phyloP scores from a whole-genome alignment of 257 asterid species.

The Catharanthus roseus region DNA sequence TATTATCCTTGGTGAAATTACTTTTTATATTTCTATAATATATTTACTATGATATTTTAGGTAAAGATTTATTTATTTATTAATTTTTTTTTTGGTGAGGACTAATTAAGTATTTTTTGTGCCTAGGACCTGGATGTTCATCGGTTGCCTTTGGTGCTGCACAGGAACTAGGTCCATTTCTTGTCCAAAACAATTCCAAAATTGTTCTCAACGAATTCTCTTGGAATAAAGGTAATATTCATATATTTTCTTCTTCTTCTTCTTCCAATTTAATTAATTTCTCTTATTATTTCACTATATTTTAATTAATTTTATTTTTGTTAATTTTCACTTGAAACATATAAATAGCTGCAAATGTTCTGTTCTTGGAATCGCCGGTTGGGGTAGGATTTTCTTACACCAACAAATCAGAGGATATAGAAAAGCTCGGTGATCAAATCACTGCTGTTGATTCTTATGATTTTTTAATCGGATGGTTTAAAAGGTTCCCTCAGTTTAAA shows the following conservation, averaged over 20 bases:
- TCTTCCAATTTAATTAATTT: no score
- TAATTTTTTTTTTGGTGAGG: no score
- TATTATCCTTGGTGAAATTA: no score
- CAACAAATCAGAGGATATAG: slow-evolving; percentile 25
- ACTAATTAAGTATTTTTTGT: background rate
- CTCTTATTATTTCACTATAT: no score
- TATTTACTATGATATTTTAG: no score
- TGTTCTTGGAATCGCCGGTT: slow-evolving; percentile 40
- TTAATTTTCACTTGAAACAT: background rate
- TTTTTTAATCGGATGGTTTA: slow-evolving; percentile 32
- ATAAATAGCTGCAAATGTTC: slow-evolving; percentile 33
- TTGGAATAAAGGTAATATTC: slow-evolving; percentile 24
- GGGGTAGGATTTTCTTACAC: slow-evolving; percentile 47
- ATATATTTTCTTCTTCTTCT: no score
- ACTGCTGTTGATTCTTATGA: slow-evolving; percentile 26
- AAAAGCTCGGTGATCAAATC: slow-evolving; percentile 21
- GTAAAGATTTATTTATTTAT: background rate
- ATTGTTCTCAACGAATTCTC: slow-evolving; percentile 19
- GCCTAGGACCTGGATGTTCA: slow-evolving; percentile 28
- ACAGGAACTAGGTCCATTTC: slow-evolving; percentile 29
- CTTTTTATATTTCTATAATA: no score
- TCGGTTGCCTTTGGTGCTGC: slow-evolving; percentile 28
- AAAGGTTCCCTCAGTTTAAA: slow-evolving; percentile 26
- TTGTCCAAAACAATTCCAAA: slow-evolving; percentile 13
- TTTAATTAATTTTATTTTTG: background rate